These are phyloP conservation scores for Myxozyma sirexii DNA, from an alignment of 805 yeast genomes.

Conservation along the genomic window DNA sequence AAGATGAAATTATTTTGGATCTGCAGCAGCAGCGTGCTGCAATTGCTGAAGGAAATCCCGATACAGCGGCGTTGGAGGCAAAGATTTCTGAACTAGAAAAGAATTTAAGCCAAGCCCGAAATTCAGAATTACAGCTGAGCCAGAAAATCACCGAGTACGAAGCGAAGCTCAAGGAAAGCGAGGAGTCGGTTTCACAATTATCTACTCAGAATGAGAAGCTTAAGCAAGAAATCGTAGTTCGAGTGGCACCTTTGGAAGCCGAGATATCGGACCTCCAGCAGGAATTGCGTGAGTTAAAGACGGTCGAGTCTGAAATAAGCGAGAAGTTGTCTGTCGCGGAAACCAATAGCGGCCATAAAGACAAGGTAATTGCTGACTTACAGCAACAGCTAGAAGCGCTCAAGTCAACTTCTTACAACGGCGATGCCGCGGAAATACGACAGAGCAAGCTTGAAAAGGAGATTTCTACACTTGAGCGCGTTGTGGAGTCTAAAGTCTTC, in stretches of 20 bases:
- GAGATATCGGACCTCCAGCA: not conserved
- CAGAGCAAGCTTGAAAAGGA: constrained; percentile 26
- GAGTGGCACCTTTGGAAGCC: not conserved
- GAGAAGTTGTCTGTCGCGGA: not conserved
- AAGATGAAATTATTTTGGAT: constrained; percentile 30
- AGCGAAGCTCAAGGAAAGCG: constrained; percentile 31
- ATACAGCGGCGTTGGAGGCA: constrained; percentile 36
- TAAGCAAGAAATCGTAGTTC: not conserved
- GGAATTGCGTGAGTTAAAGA: not conserved
- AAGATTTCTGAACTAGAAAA: constrained; percentile 35
- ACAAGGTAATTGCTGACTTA: not conserved
- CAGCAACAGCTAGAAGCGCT: constrained; percentile 4
- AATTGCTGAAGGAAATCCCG: constrained; percentile 26
- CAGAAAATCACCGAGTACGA: constrained; percentile 10
- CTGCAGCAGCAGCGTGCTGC: constrained; percentile 18
- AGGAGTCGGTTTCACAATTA: not conserved
- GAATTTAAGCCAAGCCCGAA: constrained; percentile 18
- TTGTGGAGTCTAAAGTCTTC: constrained; percentile 37
- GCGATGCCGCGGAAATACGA: constrained; percentile 8
- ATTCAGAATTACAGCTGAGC: not conserved
- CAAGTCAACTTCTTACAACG: not conserved
- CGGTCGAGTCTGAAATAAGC: not conserved
- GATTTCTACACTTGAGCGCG: constrained; percentile 37
- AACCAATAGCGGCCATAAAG: not conserved
- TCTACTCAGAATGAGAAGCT: not conserved